Conservation (phyloP, 768 basidiomycete genomes). For the Lentinus tigrinus region DNA sequence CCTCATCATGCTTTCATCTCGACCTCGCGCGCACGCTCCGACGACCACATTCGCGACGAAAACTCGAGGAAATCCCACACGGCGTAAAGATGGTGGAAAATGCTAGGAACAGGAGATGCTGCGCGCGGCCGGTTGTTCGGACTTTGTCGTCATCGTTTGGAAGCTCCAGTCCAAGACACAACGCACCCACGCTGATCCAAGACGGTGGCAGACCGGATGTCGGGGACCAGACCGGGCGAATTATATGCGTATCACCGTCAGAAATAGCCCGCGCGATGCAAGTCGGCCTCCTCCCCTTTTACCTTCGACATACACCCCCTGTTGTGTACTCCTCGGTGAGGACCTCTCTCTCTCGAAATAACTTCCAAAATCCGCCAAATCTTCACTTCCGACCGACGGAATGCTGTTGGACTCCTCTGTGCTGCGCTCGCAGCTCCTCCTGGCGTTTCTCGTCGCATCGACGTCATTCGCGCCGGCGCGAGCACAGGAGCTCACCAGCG, state of each 20-base stretch:
- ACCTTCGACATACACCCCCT: not conserved
- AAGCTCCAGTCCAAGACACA: slow-evolving; percentile 1
- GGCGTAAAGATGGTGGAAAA: no score
- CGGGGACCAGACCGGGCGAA: no score
- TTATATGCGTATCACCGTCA: not conserved
- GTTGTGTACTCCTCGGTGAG: not conserved
- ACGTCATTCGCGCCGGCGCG: not conserved
- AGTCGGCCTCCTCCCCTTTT: not conserved
- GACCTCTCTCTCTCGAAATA: no score
- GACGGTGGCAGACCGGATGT: not conserved
- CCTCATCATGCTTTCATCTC: no score
- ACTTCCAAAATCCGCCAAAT: no score
- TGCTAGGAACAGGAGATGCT: no score
- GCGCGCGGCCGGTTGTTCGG: no score
- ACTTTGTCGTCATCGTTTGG: no score
- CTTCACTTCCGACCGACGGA: not conserved
- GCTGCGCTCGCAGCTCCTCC: not conserved
- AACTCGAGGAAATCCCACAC: no score
- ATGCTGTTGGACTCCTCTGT: not conserved
- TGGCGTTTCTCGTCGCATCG: not conserved
- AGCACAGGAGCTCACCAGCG: slow-evolving; percentile 36
- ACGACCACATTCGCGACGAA: no score
- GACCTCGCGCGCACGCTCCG: no score
- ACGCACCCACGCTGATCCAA: slow-evolving; percentile 3
- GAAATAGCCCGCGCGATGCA: not conserved